These are phyloP conservation scores for Aureobasidium sp. DNA, from an alignment of 2,329 filamentous ascomycete genomes.

Conservation along the genomic window DNA sequence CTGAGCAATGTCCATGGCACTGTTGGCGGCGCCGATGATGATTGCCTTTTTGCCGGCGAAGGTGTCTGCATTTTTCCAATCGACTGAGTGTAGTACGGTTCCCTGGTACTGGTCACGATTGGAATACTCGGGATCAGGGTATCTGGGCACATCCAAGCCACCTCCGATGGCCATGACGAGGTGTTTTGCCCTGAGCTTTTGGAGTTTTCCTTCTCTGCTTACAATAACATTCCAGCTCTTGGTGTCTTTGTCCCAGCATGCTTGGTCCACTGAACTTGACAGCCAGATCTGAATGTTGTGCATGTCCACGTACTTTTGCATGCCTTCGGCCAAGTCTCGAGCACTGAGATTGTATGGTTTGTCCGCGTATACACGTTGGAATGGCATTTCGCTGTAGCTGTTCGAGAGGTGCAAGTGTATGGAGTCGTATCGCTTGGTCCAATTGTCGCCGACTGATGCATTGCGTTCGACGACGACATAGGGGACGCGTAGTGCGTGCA, in stretches of 20 bases:
- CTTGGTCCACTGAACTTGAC: constrained; percentile 31
- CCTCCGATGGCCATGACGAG: constrained; percentile 31
- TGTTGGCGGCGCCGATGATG: constrained; percentile 44
- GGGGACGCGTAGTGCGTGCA: constrained; percentile 37
- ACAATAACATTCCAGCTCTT: constrained; percentile 31
- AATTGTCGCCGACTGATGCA: constrained; percentile 39
- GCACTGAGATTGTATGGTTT: constrained; percentile 21
- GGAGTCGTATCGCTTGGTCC: constrained; percentile 41
- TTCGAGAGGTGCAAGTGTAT: constrained; percentile 36
- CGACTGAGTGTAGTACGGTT: constrained; percentile 30
- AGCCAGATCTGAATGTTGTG: constrained; percentile 35
- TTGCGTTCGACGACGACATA: constrained; percentile 42
- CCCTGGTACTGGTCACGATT: constrained; percentile 30
- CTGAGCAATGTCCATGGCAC: constrained; percentile 43
- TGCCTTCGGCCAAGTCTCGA: constrained; percentile 20
- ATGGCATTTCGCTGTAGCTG: constrained; percentile 36
- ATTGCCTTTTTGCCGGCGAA: constrained; percentile 39
- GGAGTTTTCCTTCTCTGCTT: not conserved
- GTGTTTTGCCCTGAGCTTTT: constrained; percentile 21
- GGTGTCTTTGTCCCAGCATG: constrained; percentile 32
- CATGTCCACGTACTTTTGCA: constrained; percentile 20
- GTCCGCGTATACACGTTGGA: constrained; percentile 17
- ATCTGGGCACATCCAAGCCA: constrained; percentile 23
- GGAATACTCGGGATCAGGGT: constrained; percentile 21
- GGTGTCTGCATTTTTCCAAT: constrained; percentile 28